phyloP scores from a whole-genome alignment of 2,329 filamentous ascomycete species.

The Cytospora chrysosperma region DNA sequence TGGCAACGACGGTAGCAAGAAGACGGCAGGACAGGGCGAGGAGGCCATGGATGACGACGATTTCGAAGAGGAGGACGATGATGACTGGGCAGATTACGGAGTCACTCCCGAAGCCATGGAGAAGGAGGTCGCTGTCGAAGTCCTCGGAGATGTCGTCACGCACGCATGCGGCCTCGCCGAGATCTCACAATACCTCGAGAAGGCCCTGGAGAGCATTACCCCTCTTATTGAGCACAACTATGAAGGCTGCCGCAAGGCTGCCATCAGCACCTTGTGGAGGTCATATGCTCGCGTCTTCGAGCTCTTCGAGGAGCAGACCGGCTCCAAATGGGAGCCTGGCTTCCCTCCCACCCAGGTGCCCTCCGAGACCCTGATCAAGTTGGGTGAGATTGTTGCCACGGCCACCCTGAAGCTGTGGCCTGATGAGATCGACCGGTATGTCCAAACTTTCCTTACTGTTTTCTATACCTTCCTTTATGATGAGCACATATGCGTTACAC shows the following conservation, averaged over 20 bases:
- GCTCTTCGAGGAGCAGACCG: constrained; percentile 75
- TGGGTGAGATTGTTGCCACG: constrained; percentile 81
- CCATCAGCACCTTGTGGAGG: constrained; percentile 88
- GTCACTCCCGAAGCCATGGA: constrained; percentile 89
- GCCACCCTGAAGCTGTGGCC: constrained; percentile 83
- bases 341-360: constrained; percentile 79
- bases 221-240: constrained; percentile 85
- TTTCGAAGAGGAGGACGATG: constrained; percentile 62
- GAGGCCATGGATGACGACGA: constrained; percentile 58
- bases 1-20: constrained; percentile 69
- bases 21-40: constrained; percentile 59
- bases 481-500: constrained; percentile 89
- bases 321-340: constrained; percentile 85
- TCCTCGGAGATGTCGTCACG: constrained; percentile 87
- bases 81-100: constrained; percentile 82
- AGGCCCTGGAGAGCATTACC: constrained; percentile 78
- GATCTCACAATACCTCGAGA: constrained; percentile 79
- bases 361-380: constrained; percentile 75
- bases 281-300: constrained; percentile 89
- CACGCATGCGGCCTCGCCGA: constrained; percentile 76
- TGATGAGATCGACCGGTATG: constrained; percentile 91
- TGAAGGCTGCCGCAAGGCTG: constrained; percentile 89
- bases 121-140: constrained; percentile 96
- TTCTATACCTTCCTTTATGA: constrained; percentile 52
- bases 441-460: constrained; percentile 35